Evolutionary conservation across 768 basidiomycete genomes (phyloP).

Genomic region (Inosperma sp.): DNA sequence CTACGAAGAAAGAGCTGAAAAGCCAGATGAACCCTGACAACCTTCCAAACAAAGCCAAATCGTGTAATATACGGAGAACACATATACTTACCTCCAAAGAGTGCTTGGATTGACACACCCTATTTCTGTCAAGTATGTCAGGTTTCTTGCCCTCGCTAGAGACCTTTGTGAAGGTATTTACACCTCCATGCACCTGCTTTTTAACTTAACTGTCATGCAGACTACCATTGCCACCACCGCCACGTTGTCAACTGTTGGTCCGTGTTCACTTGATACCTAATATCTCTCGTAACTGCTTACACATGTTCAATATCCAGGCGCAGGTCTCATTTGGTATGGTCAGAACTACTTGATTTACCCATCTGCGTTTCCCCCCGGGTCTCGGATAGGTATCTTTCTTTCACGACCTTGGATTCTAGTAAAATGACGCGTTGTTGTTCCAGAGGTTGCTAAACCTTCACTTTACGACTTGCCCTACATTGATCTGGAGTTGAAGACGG

Average conservation of each 20-base stretch:
- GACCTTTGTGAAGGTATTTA: slow-evolving; percentile 43
- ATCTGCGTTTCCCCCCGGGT: slow-evolving; percentile 72
- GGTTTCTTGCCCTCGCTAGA: slow-evolving; percentile 42
- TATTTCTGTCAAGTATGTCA: slow-evolving; percentile 23
- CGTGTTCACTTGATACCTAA: slow-evolving; percentile 12
- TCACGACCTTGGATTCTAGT: background rate
- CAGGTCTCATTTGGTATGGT: slow-evolving; percentile 75
- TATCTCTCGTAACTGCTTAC: slow-evolving; percentile 10
- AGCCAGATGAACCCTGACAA: too few species aligned
- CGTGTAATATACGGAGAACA: background rate
- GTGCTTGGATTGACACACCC: background rate
- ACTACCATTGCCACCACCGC: slow-evolving; percentile 54
- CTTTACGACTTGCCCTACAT: slow-evolving; percentile 73
- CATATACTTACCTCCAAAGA: too few species aligned
- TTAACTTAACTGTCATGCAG: slow-evolving; percentile 25
- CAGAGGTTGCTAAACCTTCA: slow-evolving; percentile 69
- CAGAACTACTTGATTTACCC: slow-evolving; percentile 92
- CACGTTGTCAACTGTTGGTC: slow-evolving; percentile 54
- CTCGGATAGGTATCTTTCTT: slow-evolving; percentile 56
- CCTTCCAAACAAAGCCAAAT: too few species aligned
- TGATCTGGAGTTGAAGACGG: slow-evolving; percentile 64
- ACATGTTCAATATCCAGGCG: slow-evolving; percentile 37
- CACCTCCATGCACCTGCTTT: background rate
- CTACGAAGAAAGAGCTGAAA: too few species aligned
- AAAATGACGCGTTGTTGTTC: background rate